Evolutionary conservation across 2,329 filamentous ascomycete species (phyloP).

Genomic region (Beauveria asiatica): DNA sequence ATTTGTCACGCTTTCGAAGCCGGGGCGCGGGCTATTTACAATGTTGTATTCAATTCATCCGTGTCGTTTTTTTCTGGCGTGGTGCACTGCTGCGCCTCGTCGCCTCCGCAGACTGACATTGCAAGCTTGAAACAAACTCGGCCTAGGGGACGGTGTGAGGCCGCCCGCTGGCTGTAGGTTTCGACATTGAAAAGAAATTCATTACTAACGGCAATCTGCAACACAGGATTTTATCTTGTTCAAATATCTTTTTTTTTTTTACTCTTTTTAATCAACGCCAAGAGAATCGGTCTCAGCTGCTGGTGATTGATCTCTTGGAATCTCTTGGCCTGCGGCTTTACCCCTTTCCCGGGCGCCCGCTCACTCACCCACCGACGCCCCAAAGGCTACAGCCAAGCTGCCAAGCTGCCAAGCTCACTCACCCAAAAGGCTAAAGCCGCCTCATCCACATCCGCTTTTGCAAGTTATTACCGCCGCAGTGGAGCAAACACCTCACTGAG

Average conservation of each 20-base stretch:
- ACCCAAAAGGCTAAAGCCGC: too few species aligned
- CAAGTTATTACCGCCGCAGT: not conserved
- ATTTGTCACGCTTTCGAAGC: not conserved
- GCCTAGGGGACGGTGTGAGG: not conserved
- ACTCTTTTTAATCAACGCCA: not conserved
- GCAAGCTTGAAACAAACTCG: not conserved
- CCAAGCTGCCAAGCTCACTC: not conserved
- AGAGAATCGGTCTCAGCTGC: not conserved
- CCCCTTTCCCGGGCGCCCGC: not conserved
- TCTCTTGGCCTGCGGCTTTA: not conserved
- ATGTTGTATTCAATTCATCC: not conserved
- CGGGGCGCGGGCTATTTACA: not conserved
- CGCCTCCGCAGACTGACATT: not conserved
- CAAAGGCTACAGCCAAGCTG: not conserved
- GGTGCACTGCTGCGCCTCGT: conserved; percentile 5
- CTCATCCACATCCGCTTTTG: not conserved
- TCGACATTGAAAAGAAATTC: not conserved
- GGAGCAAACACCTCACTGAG: not conserved
- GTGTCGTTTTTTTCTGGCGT: not conserved
- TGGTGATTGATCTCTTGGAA: conserved; percentile 5
- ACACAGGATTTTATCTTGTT: not conserved
- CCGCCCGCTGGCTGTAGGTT: not conserved
- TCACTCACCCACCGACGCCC: not conserved
- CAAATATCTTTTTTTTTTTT: not conserved
- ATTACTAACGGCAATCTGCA: not conserved